Base-by-base conservation (phyloP, 257 asterid genomes). In the Solanum sejunctum region DNA sequence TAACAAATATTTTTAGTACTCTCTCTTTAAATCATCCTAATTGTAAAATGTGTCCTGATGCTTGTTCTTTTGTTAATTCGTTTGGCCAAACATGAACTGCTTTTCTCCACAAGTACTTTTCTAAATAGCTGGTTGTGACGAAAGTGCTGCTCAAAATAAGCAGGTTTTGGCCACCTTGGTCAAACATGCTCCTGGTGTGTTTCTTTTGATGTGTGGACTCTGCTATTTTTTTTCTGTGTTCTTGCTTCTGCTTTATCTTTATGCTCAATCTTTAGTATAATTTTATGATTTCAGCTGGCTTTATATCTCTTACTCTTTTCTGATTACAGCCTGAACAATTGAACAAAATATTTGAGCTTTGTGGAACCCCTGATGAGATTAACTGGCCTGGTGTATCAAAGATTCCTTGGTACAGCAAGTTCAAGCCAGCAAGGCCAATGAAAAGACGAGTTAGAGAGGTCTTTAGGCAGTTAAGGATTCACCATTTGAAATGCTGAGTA, bases 341-440 rank as follows among this genome's bases (percentile, higher is more conserved):
- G 85, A 93, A 86, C 88, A 97, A 93, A 90, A 97, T 97, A 88
- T 97, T 87, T 86, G 98, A 97, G 91, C 98, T 97, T 86, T 97
- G 99, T 90, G 99, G 99, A 80, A 89, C 95, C 69, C 99, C 99
- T 61, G 99, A 97, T 88, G 99, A 97, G 90, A 77, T 90, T 83
- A 89, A 89, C 13, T 97, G 99, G 99, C 99, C 99, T 81, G 99
- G 99, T 82, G 99, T 97, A 84, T 92, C 99, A 54, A 97, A 95
- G 95, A 89, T 92, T 49, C 97, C 97, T 18, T 97, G 98, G 99
- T 97, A 97, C 89, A 91, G 87, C 92, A 97, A 95, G 88, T 95
- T 97, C 90, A 95, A 95, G 89, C 99, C 99, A 45, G 45, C 96
- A 58, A 93, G 94, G 81, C 94, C 89, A 16, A 91, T 94, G 98